Base-by-base conservation (phyloP, 2,329 filamentous ascomycete genomes). In the Calonectria multiphialidica region DNA sequence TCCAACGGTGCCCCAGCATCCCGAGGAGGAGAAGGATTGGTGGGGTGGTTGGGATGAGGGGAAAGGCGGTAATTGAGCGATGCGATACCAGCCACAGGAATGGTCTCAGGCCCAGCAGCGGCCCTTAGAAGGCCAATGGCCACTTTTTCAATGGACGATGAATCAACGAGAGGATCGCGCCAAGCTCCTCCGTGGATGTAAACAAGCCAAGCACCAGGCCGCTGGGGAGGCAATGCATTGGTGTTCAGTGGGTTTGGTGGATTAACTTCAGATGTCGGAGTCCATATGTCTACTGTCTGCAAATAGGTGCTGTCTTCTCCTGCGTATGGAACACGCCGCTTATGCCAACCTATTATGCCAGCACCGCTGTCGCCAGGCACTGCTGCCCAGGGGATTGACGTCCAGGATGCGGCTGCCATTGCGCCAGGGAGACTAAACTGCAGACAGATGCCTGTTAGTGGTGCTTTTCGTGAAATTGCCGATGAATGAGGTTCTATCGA, bases 21-120 rank as follows among this genome's bases (percentile, higher is more conserved):
- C 6, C 5, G 33, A 44, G 47, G 18, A 33, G 64, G 64, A 3
- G 70, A 30, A 8, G 63, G 62, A 44, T 77, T 66, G 12, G 79
- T 78, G 9, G 85, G 84, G 28, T 81, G 77, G 47, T 82, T 83
- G 1, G 88, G 86, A 50, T 84, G 75, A 2, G 86, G 83, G 0
- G 88, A 89, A 68, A 91, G 88, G 15, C 88, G 86, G 82, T 91
- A 91, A 76, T 89, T 87, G 55, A 91, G 80, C 12, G 85, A 87
- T 10, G 87, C 76, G 33, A 75, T 63, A 28, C 68, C 68, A 8
- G 53, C 61, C 21, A 74, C 45, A 12, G 55, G 30, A 28, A 57
- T 16, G 18, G 25, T 9, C 9, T 55, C 28, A 21, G 44, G 28
- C 15, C 68, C 63, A 10, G 35, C 23, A 5, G 18, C 25, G 2